Evolutionary conservation across 169 alveolate species (phyloP).

Genomic region (Plasmodium knowlesi): DNA sequence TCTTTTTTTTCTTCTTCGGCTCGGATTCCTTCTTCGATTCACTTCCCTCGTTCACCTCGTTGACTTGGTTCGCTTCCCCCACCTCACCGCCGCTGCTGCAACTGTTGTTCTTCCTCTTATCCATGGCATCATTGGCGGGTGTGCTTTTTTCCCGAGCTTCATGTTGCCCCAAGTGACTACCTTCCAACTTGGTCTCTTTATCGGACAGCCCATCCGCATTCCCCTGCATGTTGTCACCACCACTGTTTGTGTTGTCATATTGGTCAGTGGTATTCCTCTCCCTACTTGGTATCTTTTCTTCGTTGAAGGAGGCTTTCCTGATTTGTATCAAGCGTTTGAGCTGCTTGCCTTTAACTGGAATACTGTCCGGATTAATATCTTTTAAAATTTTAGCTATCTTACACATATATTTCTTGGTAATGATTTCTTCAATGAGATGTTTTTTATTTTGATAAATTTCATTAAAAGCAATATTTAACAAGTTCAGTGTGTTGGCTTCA

Average conservation of each 20-base stretch:
- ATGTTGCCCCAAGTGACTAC: not conserved
- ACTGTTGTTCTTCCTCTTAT: constrained; percentile 68
- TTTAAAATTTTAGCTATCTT: constrained; percentile 43
- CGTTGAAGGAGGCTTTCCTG: not conserved
- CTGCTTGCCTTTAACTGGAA: constrained; percentile 38
- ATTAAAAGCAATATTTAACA: constrained; percentile 68
- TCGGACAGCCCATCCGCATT: not conserved
- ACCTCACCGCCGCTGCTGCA: constrained; percentile 73
- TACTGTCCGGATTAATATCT: constrained; percentile 46
- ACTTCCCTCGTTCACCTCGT: not conserved
- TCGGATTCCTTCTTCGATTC: not conserved
- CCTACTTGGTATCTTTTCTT: not conserved
- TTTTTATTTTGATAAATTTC: constrained; percentile 52
- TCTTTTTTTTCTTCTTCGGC: constrained; percentile 14
- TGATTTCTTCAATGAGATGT: constrained; percentile 36
- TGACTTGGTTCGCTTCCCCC: constrained; percentile 45
- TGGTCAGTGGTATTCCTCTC: not conserved
- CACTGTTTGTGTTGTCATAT: not conserved
- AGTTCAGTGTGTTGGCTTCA: constrained; percentile 67
- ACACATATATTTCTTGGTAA: constrained; percentile 49
- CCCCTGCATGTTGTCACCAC: not conserved
- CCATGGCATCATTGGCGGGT: not conserved
- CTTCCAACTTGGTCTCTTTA: not conserved
- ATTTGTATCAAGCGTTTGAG: constrained; percentile 23
- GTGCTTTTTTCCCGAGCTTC: not conserved